Conservation (phyloP, 176 grass and related monocot genomes). For the Aegilops bicornis region DNA sequence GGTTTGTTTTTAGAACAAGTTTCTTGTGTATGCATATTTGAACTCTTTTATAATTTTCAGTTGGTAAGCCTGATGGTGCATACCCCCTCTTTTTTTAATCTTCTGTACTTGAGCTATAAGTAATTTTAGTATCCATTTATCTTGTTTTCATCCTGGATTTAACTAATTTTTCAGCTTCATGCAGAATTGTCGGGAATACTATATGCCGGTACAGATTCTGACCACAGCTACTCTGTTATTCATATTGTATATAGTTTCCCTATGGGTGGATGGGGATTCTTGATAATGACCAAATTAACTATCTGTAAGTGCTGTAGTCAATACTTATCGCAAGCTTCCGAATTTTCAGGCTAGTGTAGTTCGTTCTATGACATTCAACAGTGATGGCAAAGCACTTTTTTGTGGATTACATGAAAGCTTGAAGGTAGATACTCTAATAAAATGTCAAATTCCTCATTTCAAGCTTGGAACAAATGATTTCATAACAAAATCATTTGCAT, state of each 20-base stretch:
- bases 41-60: background rate
- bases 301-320: slow-evolving; percentile 23
- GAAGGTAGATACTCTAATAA: slow-evolving; percentile 59
- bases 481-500: background rate
- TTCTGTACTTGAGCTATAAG: background rate
- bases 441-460: background rate
- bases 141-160: background rate
- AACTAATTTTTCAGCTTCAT: slow-evolving; percentile 38
- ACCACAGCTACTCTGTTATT: slow-evolving; percentile 10
- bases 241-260: slow-evolving; percentile 20
- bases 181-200: slow-evolving; percentile 51
- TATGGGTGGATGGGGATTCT: slow-evolving; percentile 12
- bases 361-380: slow-evolving; percentile 84
- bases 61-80: slow-evolving; percentile 19
- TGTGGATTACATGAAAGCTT: slow-evolving; percentile 95
- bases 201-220: slow-evolving; percentile 32
- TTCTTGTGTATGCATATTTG: background rate
- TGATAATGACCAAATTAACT: slow-evolving; percentile 18
- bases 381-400: slow-evolving; percentile 79
- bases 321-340: slow-evolving; percentile 24
- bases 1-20: background rate
- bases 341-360: slow-evolving; percentile 76
- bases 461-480: background rate
- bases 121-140: slow-evolving; percentile 15
- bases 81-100: background rate